Conservation (phyloP, 257 asterid genomes). For the Solanum chilense region DNA sequence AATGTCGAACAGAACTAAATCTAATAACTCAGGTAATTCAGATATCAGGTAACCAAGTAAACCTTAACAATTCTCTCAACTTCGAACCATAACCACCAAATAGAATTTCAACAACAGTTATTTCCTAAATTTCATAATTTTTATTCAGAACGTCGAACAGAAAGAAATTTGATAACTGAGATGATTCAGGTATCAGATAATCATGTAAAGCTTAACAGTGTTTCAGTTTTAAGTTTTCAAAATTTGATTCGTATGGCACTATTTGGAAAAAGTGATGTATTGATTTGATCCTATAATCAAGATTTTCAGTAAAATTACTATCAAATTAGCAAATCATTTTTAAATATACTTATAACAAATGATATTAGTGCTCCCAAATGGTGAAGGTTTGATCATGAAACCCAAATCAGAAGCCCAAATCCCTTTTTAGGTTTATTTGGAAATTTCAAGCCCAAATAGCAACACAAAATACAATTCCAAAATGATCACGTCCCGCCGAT, state of each 20-base stretch:
- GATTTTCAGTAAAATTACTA: neutral
- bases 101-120: neutral
- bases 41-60: too few species aligned
- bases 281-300: neutral
- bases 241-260: neutral
- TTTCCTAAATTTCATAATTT: too few species aligned
- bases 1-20: too few species aligned
- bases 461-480: neutral
- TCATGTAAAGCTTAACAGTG: neutral
- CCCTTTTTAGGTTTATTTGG: neutral
- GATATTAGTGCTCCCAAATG: neutral
- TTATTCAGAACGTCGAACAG: too few species aligned
- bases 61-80: too few species aligned
- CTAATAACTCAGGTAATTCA: too few species aligned
- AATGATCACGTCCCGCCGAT: neutral
- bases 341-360: neutral
- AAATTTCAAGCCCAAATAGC: neutral
- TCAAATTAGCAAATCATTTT: neutral
- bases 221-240: neutral
- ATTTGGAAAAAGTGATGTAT: neutral
- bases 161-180: too few species aligned
- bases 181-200: neutral
- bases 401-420: neutral
- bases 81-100: neutral
- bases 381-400: neutral